Base-by-base conservation (phyloP, 129 eudicot genomes). In the Calendula officinalis region DNA sequence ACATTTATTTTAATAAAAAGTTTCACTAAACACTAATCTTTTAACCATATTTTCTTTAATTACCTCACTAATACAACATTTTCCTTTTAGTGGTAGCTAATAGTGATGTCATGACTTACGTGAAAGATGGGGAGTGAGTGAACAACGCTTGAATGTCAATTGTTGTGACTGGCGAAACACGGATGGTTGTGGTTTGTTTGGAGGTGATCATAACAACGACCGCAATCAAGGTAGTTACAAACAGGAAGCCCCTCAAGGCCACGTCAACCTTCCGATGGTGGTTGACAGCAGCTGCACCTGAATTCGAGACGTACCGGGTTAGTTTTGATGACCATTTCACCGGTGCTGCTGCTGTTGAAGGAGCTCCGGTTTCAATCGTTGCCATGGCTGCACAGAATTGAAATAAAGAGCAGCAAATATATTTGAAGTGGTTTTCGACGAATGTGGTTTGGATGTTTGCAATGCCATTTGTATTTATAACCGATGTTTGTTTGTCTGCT, bases 111-210 rank as follows among this genome's bases (percentile, higher is more conserved):
- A 6, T 42, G 41, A 14, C 64, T 68, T 68, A 68, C 73, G 56
- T 68, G 36, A 68, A 68, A 32, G 73, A 55, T 14, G 52, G 35
- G 0, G 41, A 43, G 15, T 68, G 73, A 14, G 73, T 55, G 64
- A 68, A 56, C 5, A 55, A 42, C 0, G 73, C 73, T 41, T 57
- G 33, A 10, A 45, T 55, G 7, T 35, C 8, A 42, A 68, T 30
- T 17, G 36, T 32, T 44, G 15, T 56, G 36, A 8, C 42, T 1
- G 73, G 73, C 0, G 64, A 44, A 42, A 68, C 64, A 11, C 11
- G 64, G 11, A 68, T 56, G 3, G 1, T 11, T 7, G 27, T 16
- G 43, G 44, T 42, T 43, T 68, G 64, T 57, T 55, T 68, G 14
- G 73, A 55, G 33, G 73, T 42, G 54, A 16, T 44, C 56, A 42